Evolutionary conservation across 306 rosid genomes (phyloP), one percentile per base, ranked within the genome.

Genomic region (Castanospermum australe): DNA sequence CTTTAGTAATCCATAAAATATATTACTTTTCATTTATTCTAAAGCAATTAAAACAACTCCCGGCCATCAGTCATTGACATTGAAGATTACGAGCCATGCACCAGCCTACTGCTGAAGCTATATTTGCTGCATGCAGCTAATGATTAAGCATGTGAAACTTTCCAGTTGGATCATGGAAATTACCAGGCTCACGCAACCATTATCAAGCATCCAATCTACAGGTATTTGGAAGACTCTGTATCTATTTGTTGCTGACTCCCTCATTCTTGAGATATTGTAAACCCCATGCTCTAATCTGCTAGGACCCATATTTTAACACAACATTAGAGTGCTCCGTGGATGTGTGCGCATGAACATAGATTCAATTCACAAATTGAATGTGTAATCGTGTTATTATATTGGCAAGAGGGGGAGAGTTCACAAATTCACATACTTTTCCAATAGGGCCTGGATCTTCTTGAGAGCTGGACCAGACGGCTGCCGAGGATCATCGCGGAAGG

Each of bases 201-300:
- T 71, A 47, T 92, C 98, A 42, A 90, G 94, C 97, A 94, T 92
- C 98, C 98, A 94, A 75, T 90, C 87, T 8, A 91, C 86, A n/a
- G 98, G 97, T 82, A 94, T 94, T 17, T 84, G 82, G 75, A 85
- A 92, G 54, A 66, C 85, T 82, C 87, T 94, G 83, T 90, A 94
- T 92, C 88, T 89, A 38, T 90, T 84, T 30, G 94, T 74, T 33
- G 97, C 94, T 3, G 97, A 86, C 51, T 94, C 98, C 56, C 98
- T 89, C 89, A 87, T 82, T 78, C 98, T 83, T 2, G 97, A 92
- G 25, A 94, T 87, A 76, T 89, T 94, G 84, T 90, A 88, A 51
- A 86, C 92, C 36, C 97, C 95, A 45, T 90, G 97, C 84, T 94
- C 98, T 86, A 94, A 84, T 80, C 98, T 94, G 93, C 48, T 71